Base-by-base conservation (phyloP, 2,329 filamentous ascomycete genomes). In the Exophiala sideris region DNA sequence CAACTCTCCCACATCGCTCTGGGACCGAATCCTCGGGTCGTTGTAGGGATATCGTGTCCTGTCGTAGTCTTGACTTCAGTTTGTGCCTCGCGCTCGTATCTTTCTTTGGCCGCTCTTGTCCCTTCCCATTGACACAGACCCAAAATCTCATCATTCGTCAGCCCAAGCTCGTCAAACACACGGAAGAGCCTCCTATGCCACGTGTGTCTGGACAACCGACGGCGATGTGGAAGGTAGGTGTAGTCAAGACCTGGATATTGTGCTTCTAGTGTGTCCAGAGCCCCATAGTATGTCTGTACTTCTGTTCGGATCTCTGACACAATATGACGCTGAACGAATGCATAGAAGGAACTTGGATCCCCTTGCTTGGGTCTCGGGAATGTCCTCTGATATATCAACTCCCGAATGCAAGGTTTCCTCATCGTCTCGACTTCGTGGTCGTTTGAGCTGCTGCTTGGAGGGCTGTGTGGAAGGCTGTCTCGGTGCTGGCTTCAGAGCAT, bases 201-300 rank as follows among this genome's bases (percentile, higher is more conserved):
- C 9, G 78, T 77, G 66, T 84, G 86, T 42, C 81, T 79, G 49
- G 79, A 73, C 10, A 86, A 74, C 38, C 83, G 77, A 72, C 83
- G 81, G 52, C 83, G 79, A 70, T 86, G 83, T 1, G 83, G 81
- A 5, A 72, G 70, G 63, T 81, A 76, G 44, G 79, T 79, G 68
- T 86, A 86, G 72, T 86, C 83, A 44, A 86, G 74, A 33, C 83
- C 83, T 0, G 83, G 83, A 63, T 86, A 86, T 55, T 83, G 81
- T 46, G 83, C 82, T 72, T 86, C 83, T 57, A 84, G 76, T 63
- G 78, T 82, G 71, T 85, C 82, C 42, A 85, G 74, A 38, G 79
- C 76, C 63, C 83, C 83, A 70, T 85, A 86, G 71, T 85, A 86
- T 47, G 76, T 79, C 50, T 78, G 77, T 1, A 82, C 84, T 68